These are phyloP conservation scores for Coemansia sp. DNA, from an alignment of 192 early-diverging fungal genomes.

Conservation along the genomic window DNA sequence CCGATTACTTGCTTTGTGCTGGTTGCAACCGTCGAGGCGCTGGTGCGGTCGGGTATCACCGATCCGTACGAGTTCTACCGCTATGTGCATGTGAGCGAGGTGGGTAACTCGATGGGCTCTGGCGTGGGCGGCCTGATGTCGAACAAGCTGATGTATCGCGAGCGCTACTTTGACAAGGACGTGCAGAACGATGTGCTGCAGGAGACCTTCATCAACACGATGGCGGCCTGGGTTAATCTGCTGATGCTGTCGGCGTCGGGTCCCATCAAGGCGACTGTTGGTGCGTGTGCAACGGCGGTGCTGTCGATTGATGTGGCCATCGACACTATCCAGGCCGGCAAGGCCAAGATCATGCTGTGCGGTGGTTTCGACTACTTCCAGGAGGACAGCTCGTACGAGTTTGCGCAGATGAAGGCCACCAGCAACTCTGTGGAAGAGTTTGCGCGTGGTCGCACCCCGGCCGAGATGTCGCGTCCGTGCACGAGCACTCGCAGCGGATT, in stretches of 20 bases:
- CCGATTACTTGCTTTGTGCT: constrained; percentile 85
- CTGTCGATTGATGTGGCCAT: constrained; percentile 90
- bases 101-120: constrained; percentile 88
- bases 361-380: constrained; percentile 93
- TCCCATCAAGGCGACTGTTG: constrained; percentile 66
- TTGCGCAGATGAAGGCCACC: constrained; percentile 97
- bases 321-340: constrained; percentile 84
- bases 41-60: constrained; percentile 87
- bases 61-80: constrained; percentile 98
- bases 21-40: constrained; percentile 89
- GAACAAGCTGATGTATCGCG: constrained; percentile 77
- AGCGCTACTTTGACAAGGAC: constrained; percentile 79
- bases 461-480: constrained; percentile 90
- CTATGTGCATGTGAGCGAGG: constrained; percentile 92
- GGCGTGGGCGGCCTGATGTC: constrained; percentile 87
- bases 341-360: constrained; percentile 89
- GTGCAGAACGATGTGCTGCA: constrained; percentile 92
- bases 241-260: constrained; percentile 88
- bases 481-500: constrained; percentile 86
- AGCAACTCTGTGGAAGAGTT: constrained; percentile 85
- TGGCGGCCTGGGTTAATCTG: constrained; percentile 96
- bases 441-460: constrained; percentile 81
- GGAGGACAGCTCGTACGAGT: constrained; percentile 91
- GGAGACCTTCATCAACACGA: constrained; percentile 96
- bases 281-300: constrained; percentile 91